Conservation (phyloP, 2,329 filamentous ascomycete species). For the Beauveria bassiana region DNA sequence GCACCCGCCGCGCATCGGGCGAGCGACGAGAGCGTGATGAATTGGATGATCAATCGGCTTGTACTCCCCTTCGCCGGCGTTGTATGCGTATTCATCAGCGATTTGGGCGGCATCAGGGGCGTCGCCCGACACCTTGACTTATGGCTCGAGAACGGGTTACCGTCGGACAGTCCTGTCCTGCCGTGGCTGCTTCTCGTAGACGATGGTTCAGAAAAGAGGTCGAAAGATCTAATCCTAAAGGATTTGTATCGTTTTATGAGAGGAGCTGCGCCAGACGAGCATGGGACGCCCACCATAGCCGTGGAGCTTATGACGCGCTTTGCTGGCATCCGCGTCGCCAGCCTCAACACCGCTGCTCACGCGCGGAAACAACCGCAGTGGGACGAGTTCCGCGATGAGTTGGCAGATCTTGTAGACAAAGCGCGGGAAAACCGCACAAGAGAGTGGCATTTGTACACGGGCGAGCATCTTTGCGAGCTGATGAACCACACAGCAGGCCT, state of each 20-base stretch:
- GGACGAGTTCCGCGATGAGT: neutral
- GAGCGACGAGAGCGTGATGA: neutral
- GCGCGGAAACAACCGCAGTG: neutral
- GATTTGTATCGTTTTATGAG: too few relatives aligned
- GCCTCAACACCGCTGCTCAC: neutral
- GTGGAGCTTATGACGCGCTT: neutral
- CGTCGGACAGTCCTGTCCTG: neutral
- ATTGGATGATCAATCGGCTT: neutral
- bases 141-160: neutral
- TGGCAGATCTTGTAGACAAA: neutral
- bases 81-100: neutral
- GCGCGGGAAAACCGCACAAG: neutral
- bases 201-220: neutral
- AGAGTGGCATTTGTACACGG: neutral
- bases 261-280: too few relatives aligned
- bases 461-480: neutral
- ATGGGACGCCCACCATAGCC: too few relatives aligned
- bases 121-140: neutral
- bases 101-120: neutral
- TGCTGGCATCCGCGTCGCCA: neutral
- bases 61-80: neutral
- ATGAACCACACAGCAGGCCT: neutral
- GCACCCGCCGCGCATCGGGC: neutral
- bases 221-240: neutral
- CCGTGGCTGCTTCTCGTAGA: neutral